Base-by-base conservation (phyloP, 2,329 filamentous ascomycete genomes). In the Ophiostoma triangulosporum region DNA sequence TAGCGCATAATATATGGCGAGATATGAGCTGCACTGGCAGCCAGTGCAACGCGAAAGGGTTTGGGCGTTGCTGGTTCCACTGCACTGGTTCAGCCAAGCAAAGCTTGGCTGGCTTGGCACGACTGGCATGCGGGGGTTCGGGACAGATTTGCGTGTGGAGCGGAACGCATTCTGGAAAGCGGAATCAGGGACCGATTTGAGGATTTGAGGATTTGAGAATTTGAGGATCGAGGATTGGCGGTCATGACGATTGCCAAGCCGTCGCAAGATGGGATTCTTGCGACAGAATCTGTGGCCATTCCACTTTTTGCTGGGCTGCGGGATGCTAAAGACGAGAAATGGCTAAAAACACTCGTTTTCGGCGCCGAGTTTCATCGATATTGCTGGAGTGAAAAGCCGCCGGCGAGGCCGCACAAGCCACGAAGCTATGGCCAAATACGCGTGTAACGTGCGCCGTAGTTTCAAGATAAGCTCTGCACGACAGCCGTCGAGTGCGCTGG, bases 91-190 rank as follows among this genome's bases (percentile, higher is more conserved):
- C 33, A 50, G 57, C 57, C 58, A 57, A 58, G 55, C 24, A 45
- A 45, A 45, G 55, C 58, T 59, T 59, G 58, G 58, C 58, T 50
- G 52, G 56, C 58, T 58, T 58, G 57, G 58, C 58, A 29, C 48
- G 35, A 45, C 45, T 45, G 50, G 29, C 24, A 46, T 57, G 57
- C 52, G 56, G 56, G 57, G 56, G 38, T 43, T 12, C 24, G 54
- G 38, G 33, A 27, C 29, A 29, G 49, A 53, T 36, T 50, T 14
- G 33, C 12, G 35, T 40, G 54, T 54, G 52, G 52, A 48, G 54
- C 20, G 46, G n/a, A 22, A 35, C 32, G 15, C 43, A 46, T 6
- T 31, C 6, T 40, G 32, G 20, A 43, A 26, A 35, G 49, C 15
- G 35, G 26, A n/a, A 46, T n/a, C 43, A 46, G 26, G 15, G 40